phyloP scores from a whole-genome alignment of 164 flowering plant species.

The Tetracentron sinense region DNA sequence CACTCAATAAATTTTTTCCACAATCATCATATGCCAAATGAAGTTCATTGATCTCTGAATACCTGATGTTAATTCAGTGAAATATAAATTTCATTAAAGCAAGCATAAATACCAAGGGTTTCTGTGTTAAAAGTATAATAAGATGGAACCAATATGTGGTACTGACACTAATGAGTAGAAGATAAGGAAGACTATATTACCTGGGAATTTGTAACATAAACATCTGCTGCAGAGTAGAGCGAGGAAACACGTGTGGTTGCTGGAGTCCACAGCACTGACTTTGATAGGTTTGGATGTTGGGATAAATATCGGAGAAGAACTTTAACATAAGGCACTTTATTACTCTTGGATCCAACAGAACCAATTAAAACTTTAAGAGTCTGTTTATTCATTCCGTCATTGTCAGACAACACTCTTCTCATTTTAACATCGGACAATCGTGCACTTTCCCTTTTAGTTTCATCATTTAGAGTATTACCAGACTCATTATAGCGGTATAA shows the following conservation, averaged over 20 bases:
- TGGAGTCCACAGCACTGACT: conserved; percentile 86
- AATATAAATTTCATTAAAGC: background rate
- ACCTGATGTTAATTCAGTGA: background rate
- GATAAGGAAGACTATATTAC: conserved; percentile 25
- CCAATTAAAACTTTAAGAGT: conserved; percentile 78
- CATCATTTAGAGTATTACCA: conserved; percentile 8
- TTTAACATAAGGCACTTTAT: conserved; percentile 77
- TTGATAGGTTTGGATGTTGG: conserved; percentile 59
- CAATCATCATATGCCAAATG: too few relatives aligned
- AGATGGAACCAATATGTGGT: background rate
- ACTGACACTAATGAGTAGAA: background rate
- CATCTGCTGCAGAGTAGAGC: conserved; percentile 96
- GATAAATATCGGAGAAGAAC: conserved; percentile 57
- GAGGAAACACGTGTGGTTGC: conserved; percentile 92
- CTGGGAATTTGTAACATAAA: conserved; percentile 81
- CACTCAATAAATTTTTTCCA: too few relatives aligned
- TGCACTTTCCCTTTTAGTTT: conserved; percentile 9
- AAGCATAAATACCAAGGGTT: background rate
- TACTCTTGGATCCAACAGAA: conserved; percentile 95
- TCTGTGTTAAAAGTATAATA: background rate
- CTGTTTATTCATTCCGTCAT: conserved; percentile 25
- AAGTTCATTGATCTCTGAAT: too few relatives aligned
- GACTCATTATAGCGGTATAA: conserved; percentile 12
- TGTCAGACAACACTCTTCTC: conserved; percentile 30
- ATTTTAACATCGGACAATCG: conserved; percentile 8